Evolutionary conservation across 2,329 filamentous ascomycete genomes (phyloP).

Genomic region (Aspergillus latus): DNA sequence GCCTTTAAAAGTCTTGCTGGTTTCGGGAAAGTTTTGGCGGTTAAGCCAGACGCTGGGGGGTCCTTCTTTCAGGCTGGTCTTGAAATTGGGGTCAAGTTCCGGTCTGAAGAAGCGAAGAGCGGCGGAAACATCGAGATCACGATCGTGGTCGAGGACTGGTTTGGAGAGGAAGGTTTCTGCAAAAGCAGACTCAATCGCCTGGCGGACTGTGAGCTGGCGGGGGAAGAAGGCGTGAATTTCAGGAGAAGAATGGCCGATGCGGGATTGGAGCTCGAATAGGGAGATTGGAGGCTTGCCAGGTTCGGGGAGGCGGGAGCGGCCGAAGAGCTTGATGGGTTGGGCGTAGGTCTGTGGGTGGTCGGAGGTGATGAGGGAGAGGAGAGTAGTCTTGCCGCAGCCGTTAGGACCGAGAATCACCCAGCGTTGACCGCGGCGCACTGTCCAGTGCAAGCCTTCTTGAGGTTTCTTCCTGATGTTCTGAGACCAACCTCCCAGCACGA

Average conservation of each 20-base stretch:
- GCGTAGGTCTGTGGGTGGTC: constrained; percentile 95
- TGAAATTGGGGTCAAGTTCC: constrained; percentile 65
- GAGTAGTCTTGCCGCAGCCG: constrained; percentile 90
- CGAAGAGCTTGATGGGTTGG: constrained; percentile 82
- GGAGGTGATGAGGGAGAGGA: constrained; percentile 88
- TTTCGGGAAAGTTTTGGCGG: constrained; percentile 22
- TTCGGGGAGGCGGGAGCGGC: constrained; percentile 73
- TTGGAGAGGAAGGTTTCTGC: constrained; percentile 78
- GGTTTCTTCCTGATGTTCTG: constrained; percentile 54
- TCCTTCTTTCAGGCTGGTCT: constrained; percentile 13
- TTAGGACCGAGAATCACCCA: constrained; percentile 95
- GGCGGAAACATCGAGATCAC: constrained; percentile 63
- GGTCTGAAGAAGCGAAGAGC: constrained; percentile 73
- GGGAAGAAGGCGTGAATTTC: constrained; percentile 95
- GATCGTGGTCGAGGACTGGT: constrained; percentile 62
- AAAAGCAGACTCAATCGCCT: constrained; percentile 82
- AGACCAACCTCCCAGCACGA: constrained; percentile 78
- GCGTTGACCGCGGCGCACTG: constrained; percentile 75
- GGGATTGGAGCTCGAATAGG: constrained; percentile 86
- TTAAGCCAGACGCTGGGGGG: not conserved
- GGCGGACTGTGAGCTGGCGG: constrained; percentile 68
- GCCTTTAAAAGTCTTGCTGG: constrained; percentile 9
- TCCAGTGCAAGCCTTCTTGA: constrained; percentile 74
- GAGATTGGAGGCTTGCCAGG: constrained; percentile 72
- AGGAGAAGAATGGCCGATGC: constrained; percentile 89